Conservation (phyloP, 805 yeast species). For the Scheffersomyces amazonensis region DNA sequence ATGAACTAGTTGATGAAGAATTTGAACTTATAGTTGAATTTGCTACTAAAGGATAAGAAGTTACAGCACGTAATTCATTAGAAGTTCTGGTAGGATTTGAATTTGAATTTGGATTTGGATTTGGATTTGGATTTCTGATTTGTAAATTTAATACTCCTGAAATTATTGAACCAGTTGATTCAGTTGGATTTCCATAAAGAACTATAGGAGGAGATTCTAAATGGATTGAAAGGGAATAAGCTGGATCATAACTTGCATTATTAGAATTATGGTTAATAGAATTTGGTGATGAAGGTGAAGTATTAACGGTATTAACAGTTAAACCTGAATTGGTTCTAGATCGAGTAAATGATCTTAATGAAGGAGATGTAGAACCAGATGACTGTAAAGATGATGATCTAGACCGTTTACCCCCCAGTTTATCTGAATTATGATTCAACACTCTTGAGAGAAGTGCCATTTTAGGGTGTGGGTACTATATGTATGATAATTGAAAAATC, state of each 20-base stretch:
- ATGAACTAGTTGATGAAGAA: background rate
- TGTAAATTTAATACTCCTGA: slow-evolving; percentile 71
- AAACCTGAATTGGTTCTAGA: background rate
- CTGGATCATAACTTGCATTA: background rate
- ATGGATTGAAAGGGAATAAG: slow-evolving; percentile 45
- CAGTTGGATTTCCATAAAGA: slow-evolving; percentile 73
- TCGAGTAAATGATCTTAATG: background rate
- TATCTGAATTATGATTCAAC: slow-evolving; percentile 7
- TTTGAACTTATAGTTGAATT: background rate
- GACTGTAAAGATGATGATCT: slow-evolving; percentile 4
- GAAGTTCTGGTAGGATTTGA: too few relatives aligned
- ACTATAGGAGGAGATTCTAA: slow-evolving; percentile 92
- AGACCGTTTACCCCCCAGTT: background rate
- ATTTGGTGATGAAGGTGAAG: background rate
- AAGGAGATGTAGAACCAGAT: slow-evolving; percentile 1
- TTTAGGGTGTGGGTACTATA: too few relatives aligned
- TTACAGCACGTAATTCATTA: slow-evolving; percentile 11
- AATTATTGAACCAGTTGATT: slow-evolving; percentile 81
- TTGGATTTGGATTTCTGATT: slow-evolving; percentile 7
- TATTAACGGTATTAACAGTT: background rate
- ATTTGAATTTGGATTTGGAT: background rate
- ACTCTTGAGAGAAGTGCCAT: slow-evolving; percentile 17
- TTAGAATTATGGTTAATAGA: background rate
- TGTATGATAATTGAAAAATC: too few relatives aligned
- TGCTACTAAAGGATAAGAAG: slow-evolving; percentile 10